Evolutionary conservation across 176 grass and related monocot species (phyloP), one percentile per base, ranked within the genome.

Genomic region (Hsuehochloa calcarea): DNA sequence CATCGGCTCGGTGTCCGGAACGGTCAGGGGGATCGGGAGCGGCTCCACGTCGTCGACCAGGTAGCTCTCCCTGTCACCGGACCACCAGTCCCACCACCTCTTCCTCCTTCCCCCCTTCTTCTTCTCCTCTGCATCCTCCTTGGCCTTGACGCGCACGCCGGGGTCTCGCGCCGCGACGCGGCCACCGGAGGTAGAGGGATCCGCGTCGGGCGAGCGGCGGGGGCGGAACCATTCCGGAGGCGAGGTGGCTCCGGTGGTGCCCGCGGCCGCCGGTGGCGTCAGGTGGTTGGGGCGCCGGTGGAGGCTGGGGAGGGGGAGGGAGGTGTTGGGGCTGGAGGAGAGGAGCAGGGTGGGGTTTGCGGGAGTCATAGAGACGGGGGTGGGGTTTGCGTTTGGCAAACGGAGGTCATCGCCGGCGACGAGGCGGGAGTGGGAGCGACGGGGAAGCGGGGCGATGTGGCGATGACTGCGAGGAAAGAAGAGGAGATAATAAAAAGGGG

Each of bases 61-160:
- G 87, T 96, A 99, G 85, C 96, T 99, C 93, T 99, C 96, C 84
- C 60, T 89, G 67, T 99, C 91, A 19, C 91, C 23, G 19, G 96
- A 99, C 91, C 91, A 97, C 75, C 90, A 88, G 54, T 94, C 92
- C 96, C 96, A 99, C 93, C 90, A 93, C 61, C 86, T 88, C 80
- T 68, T 80, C 76, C 81, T 56, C 12, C 64, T 79, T 0, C 67
- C 69, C 74, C 73, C 62, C 81, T 61, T 78, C 77, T 86, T 77
- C 84, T 83, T 63, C 74, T 77, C 73, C 22, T 81, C 88, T 38
- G 63, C 64, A 9, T 73, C 90, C 86, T 96, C 93, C 86, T 94
- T 90, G 44, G 96, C 93, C 35, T 79, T 87, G 77, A 96, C 96
- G 38, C 96, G 91, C 39, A 94, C 88, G n/a, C 86, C 91, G 11